A percentile compares a stretch with the other conserved stretches of the same genome.
phyloP scores from a whole-genome alignment of 805 yeast genomes.

The Candida jianshihensis region DNA sequence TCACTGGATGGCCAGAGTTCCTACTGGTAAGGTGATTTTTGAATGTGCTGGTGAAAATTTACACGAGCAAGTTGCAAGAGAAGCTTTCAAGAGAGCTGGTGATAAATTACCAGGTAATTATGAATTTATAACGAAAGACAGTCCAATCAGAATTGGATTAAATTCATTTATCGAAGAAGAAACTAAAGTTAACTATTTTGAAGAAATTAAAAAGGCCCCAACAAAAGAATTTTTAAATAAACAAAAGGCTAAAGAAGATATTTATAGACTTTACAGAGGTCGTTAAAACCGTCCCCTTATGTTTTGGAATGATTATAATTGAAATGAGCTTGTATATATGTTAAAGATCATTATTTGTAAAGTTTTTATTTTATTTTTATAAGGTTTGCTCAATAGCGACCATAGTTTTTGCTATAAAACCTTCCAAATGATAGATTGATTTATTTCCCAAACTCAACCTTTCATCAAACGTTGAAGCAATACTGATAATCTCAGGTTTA shows the following conservation, averaged over 20 bases:
- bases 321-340: neutral
- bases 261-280: slow-evolving; percentile 55
- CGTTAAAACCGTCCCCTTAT: slow-evolving; percentile 31
- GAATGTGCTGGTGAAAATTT: slow-evolving; percentile 71
- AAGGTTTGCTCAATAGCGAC: slow-evolving; percentile 47
- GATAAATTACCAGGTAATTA: slow-evolving; percentile 88
- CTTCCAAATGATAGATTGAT: slow-evolving; percentile 91
- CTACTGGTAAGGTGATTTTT: slow-evolving; percentile 88
- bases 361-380: neutral
- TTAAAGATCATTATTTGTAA: neutral
- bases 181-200: slow-evolving; percentile 44
- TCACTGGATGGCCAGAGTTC: slow-evolving; percentile 94
- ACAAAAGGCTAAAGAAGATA: slow-evolving; percentile 40
- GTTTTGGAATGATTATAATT: neutral
- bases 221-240: slow-evolving; percentile 55
- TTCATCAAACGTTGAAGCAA: slow-evolving; percentile 73
- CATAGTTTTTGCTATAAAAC: slow-evolving; percentile 87
- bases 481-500: slow-evolving; percentile 43
- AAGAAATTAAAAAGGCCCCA: slow-evolving; percentile 51
- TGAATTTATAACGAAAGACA: slow-evolving; percentile 66
- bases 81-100: slow-evolving; percentile 84
- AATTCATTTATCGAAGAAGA: slow-evolving; percentile 41
- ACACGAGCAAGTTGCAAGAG: slow-evolving; percentile 86
- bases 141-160: slow-evolving; percentile 68
- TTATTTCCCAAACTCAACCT: slow-evolving; percentile 80